Evolutionary conservation across 306 rosid species (phyloP).

Genomic region (Quercus suber): DNA sequence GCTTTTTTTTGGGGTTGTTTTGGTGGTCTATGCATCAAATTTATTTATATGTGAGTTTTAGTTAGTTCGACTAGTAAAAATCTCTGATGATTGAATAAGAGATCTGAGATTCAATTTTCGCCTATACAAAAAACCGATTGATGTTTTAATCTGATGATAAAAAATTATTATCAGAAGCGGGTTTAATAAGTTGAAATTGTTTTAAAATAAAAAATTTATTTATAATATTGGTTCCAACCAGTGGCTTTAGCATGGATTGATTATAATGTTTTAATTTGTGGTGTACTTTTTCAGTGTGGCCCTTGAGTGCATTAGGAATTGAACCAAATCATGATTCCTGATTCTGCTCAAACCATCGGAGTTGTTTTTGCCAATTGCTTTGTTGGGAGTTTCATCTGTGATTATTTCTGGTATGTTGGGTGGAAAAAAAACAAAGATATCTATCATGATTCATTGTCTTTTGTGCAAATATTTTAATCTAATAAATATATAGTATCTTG

Average conservation of each 20-base stretch:
- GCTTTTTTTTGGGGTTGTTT: too few relatives aligned
- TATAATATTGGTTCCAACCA: background rate
- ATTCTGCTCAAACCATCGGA: constrained; percentile 11
- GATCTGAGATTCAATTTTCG: accelerated
- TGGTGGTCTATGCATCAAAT: background rate
- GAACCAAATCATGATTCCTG: constrained; percentile 31
- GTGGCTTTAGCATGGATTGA: background rate
- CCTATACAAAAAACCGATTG: too few relatives aligned
- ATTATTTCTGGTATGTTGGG: constrained; percentile 27
- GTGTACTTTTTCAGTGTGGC: constrained; percentile 23
- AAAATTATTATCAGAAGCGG: accelerated
- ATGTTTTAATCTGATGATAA: too few relatives aligned
- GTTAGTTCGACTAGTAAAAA: too few relatives aligned
- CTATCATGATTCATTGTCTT: background rate
- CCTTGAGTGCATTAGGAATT: constrained; percentile 22
- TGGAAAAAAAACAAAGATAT: background rate
- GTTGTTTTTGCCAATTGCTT: constrained; percentile 24
- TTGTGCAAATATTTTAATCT: background rate
- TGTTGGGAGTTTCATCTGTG: constrained; percentile 29
- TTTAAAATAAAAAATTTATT: background rate
- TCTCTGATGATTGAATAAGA: too few relatives aligned
- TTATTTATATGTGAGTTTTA: too few relatives aligned
- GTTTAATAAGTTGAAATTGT: too few relatives aligned
- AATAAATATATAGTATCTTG: too few relatives aligned
- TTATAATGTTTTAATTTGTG: background rate